These are phyloP conservation scores for Brassica balearica DNA, from an alignment of 441 rosid species.

Conservation along the genomic window DNA sequence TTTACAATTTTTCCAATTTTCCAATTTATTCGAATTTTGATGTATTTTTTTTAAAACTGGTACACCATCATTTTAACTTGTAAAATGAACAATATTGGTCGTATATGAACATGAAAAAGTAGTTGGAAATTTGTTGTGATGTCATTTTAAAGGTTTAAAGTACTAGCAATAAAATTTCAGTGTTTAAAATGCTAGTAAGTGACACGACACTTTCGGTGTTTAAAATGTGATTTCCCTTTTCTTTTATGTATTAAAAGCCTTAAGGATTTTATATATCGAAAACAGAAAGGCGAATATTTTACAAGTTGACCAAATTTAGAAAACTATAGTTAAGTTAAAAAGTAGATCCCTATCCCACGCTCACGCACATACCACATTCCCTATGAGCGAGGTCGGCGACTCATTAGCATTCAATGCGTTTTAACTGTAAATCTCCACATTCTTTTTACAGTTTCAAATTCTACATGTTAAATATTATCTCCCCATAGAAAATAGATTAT, in stretches of 20 bases:
- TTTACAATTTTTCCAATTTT: too few species aligned
- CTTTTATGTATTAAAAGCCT: background rate
- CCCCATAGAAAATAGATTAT: background rate
- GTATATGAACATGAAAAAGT: too few species aligned
- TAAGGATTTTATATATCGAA: background rate
- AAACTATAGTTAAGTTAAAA: background rate
- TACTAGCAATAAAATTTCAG: too few species aligned
- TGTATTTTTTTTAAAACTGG: too few species aligned
- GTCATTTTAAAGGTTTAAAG: too few species aligned
- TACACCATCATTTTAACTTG: too few species aligned
- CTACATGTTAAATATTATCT: background rate
- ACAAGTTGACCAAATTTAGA: background rate
- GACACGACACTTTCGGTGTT: too few species aligned
- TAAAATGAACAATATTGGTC: too few species aligned
- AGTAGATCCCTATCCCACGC: slow-evolving; percentile 30
- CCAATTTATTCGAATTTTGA: too few species aligned
- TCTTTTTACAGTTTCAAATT: slow-evolving; percentile 7
- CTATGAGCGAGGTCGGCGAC: slow-evolving; percentile 40
- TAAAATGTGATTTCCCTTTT: too few species aligned
- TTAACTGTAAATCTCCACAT: slow-evolving; percentile 27
- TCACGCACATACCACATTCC: slow-evolving; percentile 30
- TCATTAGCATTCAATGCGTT: slow-evolving; percentile 39
- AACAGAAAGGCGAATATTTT: background rate
- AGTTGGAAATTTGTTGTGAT: too few species aligned
- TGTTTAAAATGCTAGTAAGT: too few species aligned